Base-by-base conservation (phyloP, 2,329 filamentous ascomycete genomes). In the Botryosphaeria dothidea region DNA sequence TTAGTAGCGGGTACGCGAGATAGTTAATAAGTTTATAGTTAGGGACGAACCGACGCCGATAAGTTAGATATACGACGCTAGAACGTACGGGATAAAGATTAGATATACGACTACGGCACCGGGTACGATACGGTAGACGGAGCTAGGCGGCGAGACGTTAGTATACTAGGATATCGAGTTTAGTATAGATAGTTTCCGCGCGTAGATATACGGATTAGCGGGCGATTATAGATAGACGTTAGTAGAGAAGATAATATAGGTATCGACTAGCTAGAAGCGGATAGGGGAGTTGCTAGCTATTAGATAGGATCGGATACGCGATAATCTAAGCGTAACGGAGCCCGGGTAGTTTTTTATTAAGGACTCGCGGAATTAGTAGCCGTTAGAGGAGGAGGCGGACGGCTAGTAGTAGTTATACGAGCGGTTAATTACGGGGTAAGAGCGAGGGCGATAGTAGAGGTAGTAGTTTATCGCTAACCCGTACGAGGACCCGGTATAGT, bases 171-270 rank as follows among this genome's bases (percentile, higher is more conserved):
- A 29, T 36, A 34, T 41, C 8, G 19, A 65, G 63, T 68, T 69
- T 52, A 67, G 29, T 21, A 68, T 69, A 19, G 63, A 62, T 17
- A 17, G 66, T 9, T 62, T 68, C 56, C 49, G 61, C 13, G 45
- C 43, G 11, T 62, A 67, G 21, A 51, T 69, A 11, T 45, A 68
- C 34, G 36, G 62, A 19, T 66, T 69, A 54, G 25, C 46, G 15
- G 38, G 51, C 29, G 36, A 56, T 19, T 41, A 27, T 23, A 19
- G 45, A 43, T 57, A 45, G 27, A 45, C 4, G 36, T 66, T 69
- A 48, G 31, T 52, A 6, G 41, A 62, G 51, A 46, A 67, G 36
- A 52, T 67, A 21, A 66, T 69, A 60, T 67, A 49, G 21, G 23
- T 49, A 25, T 15, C 17, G 17, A 8, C 67, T 36, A 29, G 52